Percentiles rank a stretch among this genome's conserved stretches.
phyloP scores from a whole-genome alignment of 805 yeast species.

The Pichia heedii region DNA sequence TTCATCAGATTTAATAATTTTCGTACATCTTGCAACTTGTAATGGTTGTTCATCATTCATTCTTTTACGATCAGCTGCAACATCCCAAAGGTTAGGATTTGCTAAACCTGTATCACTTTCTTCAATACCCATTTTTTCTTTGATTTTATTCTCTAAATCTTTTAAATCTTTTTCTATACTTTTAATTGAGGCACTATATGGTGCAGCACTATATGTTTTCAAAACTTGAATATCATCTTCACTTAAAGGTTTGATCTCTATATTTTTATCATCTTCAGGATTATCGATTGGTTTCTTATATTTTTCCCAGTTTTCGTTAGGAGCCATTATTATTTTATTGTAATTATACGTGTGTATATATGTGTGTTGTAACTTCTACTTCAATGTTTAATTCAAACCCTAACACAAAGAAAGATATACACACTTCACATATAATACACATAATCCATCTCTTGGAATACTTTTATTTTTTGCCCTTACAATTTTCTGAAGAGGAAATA shows the following conservation, averaged over 20 bases:
- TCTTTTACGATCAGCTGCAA: conserved; percentile 89
- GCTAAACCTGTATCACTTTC: conserved; percentile 98
- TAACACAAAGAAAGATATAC: too few relatives aligned
- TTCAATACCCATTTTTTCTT: conserved; percentile 87
- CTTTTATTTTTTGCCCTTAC: too few relatives aligned
- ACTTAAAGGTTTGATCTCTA: conserved; percentile 73
- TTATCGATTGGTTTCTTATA: conserved; percentile 80
- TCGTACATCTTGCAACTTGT: conserved; percentile 98
- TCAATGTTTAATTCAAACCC: too few relatives aligned
- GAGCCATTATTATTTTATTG: conserved; percentile 57
- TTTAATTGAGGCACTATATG: conserved; percentile 77
- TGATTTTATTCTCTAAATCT: conserved; percentile 75
- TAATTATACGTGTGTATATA: background rate
- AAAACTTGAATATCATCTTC: conserved; percentile 97
- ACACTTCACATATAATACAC: too few relatives aligned
- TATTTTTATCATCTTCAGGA: conserved; percentile 45
- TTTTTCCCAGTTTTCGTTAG: conserved; percentile 98
- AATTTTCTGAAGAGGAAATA: too few relatives aligned
- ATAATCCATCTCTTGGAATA: too few relatives aligned
- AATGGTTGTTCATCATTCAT: conserved; percentile 91
- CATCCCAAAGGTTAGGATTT: conserved; percentile 96
- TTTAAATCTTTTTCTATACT: conserved; percentile 80
- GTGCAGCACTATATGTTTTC: conserved; percentile 96
- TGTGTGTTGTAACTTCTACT: too few relatives aligned
- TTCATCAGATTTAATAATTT: conserved; percentile 66